Evolutionary conservation across 2,329 filamentous ascomycete species (phyloP).

Genomic region (Calonectria hawksworthii): DNA sequence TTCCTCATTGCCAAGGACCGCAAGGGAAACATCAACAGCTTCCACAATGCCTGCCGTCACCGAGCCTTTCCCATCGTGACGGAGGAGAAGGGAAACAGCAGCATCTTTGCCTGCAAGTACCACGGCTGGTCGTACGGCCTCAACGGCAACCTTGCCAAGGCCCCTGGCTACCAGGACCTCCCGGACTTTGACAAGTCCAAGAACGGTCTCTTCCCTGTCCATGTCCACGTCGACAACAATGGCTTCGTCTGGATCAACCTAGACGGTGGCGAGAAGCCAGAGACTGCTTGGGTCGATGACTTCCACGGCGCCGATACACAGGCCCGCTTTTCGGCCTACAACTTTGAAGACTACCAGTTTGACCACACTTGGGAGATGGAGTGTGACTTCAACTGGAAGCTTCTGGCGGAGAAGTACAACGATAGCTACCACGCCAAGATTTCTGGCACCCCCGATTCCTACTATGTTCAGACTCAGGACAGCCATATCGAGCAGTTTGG

Average conservation of each 20-base stretch:
- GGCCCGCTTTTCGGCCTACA: slow-evolving; percentile 58
- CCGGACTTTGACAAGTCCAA: slow-evolving; percentile 68
- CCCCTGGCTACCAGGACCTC: slow-evolving; percentile 69
- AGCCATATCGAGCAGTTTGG: slow-evolving; percentile 66
- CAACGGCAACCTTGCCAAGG: slow-evolving; percentile 70
- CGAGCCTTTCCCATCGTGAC: slow-evolving; percentile 71
- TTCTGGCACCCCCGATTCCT: slow-evolving; percentile 65
- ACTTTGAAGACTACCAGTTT: slow-evolving; percentile 68
- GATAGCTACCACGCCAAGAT: slow-evolving; percentile 75
- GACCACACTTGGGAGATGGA: slow-evolving; percentile 71
- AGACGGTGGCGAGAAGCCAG: slow-evolving; percentile 60
- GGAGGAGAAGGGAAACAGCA: slow-evolving; percentile 63
- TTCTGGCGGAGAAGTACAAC: slow-evolving; percentile 75
- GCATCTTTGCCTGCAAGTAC: slow-evolving; percentile 71
- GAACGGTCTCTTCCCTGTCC: slow-evolving; percentile 69
- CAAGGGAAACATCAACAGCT: slow-evolving; percentile 67
- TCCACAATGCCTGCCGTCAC: slow-evolving; percentile 75
- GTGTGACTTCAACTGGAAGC: slow-evolving; percentile 72
- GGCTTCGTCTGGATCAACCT: slow-evolving; percentile 73
- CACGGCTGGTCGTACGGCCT: slow-evolving; percentile 74
- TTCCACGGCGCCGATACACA: slow-evolving; percentile 63
- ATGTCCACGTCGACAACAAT: slow-evolving; percentile 65
- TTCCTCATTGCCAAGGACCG: slow-evolving; percentile 67
- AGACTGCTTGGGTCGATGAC: slow-evolving; percentile 66
- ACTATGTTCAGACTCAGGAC: slow-evolving; percentile 64